Percentiles rank a stretch among this genome's conserved stretches.
phyloP scores from a whole-genome alignment of 768 basidiomycete genomes.

The Rhodocollybia butyracea region DNA sequence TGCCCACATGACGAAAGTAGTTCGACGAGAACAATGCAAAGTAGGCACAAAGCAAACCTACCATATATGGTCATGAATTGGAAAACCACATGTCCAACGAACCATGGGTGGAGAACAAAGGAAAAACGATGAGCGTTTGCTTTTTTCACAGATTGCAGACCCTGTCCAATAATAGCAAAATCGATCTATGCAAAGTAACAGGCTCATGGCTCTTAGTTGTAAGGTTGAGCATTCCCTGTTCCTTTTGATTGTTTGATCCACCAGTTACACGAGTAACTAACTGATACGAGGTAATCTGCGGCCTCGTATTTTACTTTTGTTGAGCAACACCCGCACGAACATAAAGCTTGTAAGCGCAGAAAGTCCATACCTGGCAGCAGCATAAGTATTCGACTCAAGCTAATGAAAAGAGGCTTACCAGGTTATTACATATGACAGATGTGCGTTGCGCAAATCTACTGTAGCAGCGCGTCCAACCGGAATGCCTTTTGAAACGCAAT shows the following conservation, averaged over 20 bases:
- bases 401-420: constrained; percentile 53
- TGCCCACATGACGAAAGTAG: too few species aligned
- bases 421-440: constrained; percentile 91
- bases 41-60: background rate
- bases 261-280: constrained; percentile 12
- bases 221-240: background rate
- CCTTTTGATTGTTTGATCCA: background rate
- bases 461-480: constrained; percentile 83
- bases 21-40: too few species aligned
- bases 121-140: background rate
- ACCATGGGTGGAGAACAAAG: constrained; percentile 1
- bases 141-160: background rate
- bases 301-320: constrained; percentile 46
- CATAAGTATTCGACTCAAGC: background rate
- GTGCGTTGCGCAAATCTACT: constrained; percentile 89
- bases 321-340: constrained; percentile 67
- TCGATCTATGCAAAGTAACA: background rate
- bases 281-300: constrained; percentile 57
- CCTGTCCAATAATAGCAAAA: background rate
- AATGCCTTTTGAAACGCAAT: constrained; percentile 61
- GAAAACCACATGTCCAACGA: too few species aligned
- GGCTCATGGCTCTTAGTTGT: background rate
- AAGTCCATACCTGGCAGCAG: constrained; percentile 72
- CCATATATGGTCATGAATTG: background rate
- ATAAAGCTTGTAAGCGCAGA: constrained; percentile 83